Conservation (phyloP, 225 moss, liverwort and hornwort genomes). For the Physcomitrellopsis africana region DNA sequence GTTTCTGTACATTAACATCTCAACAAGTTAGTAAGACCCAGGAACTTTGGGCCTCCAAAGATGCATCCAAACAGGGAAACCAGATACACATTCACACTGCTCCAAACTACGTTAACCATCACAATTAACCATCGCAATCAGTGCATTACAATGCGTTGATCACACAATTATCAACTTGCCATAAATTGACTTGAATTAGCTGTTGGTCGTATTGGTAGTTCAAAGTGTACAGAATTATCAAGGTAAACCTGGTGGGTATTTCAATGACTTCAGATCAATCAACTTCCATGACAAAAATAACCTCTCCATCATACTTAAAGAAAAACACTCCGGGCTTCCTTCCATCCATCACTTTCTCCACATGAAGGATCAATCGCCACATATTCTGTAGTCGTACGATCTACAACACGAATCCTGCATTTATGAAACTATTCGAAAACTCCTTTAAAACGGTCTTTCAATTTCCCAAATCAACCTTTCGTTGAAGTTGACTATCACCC, state of each 20-base stretch:
- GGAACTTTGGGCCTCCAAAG: slow-evolving; percentile 8
- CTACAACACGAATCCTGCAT: slow-evolving; percentile 13
- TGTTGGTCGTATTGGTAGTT: too few relatives aligned
- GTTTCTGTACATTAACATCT: slow-evolving; percentile 58
- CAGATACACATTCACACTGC: too few relatives aligned
- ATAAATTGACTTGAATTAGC: too few relatives aligned
- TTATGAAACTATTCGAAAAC: background rate
- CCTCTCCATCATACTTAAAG: slow-evolving; percentile 24
- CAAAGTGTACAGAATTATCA: too few relatives aligned
- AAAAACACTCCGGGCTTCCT: slow-evolving; percentile 15
- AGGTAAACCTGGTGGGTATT: slow-evolving; percentile 19
- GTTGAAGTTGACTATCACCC: too few relatives aligned
- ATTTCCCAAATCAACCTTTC: too few relatives aligned
- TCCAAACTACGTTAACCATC: too few relatives aligned
- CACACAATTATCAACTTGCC: too few relatives aligned
- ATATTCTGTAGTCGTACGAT: background rate
- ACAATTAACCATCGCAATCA: too few relatives aligned
- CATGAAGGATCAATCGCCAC: slow-evolving; percentile 26
- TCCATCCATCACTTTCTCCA: slow-evolving; percentile 1
- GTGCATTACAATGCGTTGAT: too few relatives aligned
- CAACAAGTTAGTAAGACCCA: slow-evolving; percentile 3
- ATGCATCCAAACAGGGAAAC: background rate
- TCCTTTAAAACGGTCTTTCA: background rate
- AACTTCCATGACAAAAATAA: too few relatives aligned
- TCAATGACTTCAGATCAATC: slow-evolving; percentile 29